A percentile compares a stretch with the other conserved stretches of the same genome.
Evolutionary conservation across 345 rosid species (phyloP).

Genomic region (Erodium maritimum): DNA sequence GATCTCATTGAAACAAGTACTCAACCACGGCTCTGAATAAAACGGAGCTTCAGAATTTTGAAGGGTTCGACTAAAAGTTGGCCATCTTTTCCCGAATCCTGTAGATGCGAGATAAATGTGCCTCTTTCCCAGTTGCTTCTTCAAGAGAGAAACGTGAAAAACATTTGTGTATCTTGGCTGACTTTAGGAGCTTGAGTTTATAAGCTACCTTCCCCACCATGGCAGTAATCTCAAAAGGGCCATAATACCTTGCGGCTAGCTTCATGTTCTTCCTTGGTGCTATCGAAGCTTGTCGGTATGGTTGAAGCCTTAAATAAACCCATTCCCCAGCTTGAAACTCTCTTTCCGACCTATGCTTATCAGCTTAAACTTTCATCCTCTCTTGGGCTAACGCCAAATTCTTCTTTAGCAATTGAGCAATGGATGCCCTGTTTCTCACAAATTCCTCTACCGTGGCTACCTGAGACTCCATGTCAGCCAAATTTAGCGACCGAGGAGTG

Average conservation of each 20-base stretch:
- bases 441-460: background rate
- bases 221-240: background rate
- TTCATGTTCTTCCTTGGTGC: background rate
- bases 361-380: background rate
- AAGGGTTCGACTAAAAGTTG: too few species aligned
- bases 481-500: background rate
- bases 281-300: background rate
- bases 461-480: background rate
- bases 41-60: too few species aligned
- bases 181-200: background rate
- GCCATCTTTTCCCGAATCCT: too few species aligned
- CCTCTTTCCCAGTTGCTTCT: background rate
- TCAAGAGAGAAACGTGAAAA: background rate
- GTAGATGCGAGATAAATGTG: too few species aligned
- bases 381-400: background rate
- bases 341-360: background rate
- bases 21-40: too few species aligned
- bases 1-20: too few species aligned
- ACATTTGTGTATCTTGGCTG: background rate
- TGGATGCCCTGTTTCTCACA: background rate
- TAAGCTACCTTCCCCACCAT: background rate
- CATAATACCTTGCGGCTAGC: background rate
- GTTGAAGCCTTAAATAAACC: conserved; percentile 1
- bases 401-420: background rate
- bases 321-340: background rate